These are phyloP conservation scores for Leptographium lundbergii DNA, from an alignment of 2,329 filamentous ascomycete genomes.

Conservation along the genomic window DNA sequence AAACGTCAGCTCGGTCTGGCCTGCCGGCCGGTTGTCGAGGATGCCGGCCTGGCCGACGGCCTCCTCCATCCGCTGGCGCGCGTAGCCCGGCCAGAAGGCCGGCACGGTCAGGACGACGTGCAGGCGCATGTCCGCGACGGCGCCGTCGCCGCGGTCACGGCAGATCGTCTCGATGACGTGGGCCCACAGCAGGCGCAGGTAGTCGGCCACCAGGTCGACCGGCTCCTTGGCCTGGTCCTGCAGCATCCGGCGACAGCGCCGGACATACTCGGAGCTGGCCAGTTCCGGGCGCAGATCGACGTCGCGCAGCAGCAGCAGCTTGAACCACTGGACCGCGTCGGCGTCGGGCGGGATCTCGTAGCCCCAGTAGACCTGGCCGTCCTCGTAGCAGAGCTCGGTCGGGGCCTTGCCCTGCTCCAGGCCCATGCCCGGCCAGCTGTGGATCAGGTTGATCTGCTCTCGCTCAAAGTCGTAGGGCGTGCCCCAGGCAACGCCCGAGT, in stretches of 20 bases:
- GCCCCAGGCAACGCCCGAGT: conserved; percentile 10
- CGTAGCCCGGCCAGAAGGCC: conserved; percentile 31
- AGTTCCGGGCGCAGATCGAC: conserved; percentile 5
- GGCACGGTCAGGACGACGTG: conserved; percentile 30
- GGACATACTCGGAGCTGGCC: conserved; percentile 4
- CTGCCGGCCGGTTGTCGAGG: conserved; percentile 13
- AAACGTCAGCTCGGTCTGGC: conserved; percentile 21
- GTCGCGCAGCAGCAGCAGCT: conserved; percentile 9
- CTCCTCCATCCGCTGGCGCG: conserved; percentile 22
- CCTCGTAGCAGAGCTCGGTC: conserved; percentile 8
- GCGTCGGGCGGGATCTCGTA: conserved; percentile 8
- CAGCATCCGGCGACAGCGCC: conserved; percentile 4
- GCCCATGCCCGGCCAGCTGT: conserved; percentile 13
- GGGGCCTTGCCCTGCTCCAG: conserved; percentile 9
- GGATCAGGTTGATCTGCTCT: conserved; percentile 8
- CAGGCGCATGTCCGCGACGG: conserved; percentile 14
- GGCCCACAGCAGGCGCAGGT: conserved; percentile 22
- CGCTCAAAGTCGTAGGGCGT: conserved; percentile 6
- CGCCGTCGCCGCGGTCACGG: conserved; percentile 14
- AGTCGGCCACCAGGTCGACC: conserved; percentile 20
- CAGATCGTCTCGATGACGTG: conserved; percentile 13
- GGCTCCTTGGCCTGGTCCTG: conserved; percentile 4
- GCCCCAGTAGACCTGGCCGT: conserved; percentile 8
- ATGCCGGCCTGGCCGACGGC: conserved; percentile 25
- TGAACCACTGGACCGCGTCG: conserved; percentile 10